phyloP scores from a whole-genome alignment of 129 eudicot genomes.

The Helianthus annuus region DNA sequence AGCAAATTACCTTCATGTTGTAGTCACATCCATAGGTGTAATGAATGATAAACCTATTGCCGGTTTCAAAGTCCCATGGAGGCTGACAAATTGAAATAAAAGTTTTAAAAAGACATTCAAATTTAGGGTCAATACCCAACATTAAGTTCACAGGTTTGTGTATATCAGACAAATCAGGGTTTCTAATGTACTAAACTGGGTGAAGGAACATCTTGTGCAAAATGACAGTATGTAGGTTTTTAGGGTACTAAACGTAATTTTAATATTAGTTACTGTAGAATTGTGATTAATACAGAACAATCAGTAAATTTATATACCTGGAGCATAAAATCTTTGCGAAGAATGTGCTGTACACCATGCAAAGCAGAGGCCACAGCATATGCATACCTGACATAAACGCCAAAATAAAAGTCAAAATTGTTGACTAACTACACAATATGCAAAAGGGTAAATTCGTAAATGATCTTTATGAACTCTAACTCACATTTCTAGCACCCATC shows the following conservation, averaged over 20 bases:
- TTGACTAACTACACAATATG: neutral
- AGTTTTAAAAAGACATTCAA: conserved; percentile 5
- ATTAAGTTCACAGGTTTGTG: neutral
- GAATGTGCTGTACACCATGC: conserved; percentile 76
- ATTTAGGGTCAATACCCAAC: neutral
- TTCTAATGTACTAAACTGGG: neutral
- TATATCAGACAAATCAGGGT: conserved; percentile 1
- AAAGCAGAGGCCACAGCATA: conserved; percentile 88
- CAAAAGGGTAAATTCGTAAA: conserved; percentile 17
- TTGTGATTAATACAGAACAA: neutral
- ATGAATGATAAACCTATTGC: conserved; percentile 58
- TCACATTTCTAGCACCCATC: conserved; percentile 87
- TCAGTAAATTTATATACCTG: conserved; percentile 43
- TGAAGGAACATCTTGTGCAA: neutral
- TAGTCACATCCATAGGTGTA: conserved; percentile 81
- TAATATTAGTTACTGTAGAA: neutral
- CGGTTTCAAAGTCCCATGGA: conserved; percentile 70
- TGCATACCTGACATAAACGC: conserved; percentile 53
- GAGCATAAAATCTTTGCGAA: conserved; percentile 76
- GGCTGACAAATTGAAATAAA: conserved; percentile 49
- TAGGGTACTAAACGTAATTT: neutral
- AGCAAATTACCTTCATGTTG: conserved; percentile 59
- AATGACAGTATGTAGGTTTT: neutral
- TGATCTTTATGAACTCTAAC: conserved; percentile 20
- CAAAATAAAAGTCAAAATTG: conserved; percentile 24